These are phyloP conservation scores for Saccharomycopsis hybrid DNA, from an alignment of 1,139 yeast species.

Conservation along the genomic window DNA sequence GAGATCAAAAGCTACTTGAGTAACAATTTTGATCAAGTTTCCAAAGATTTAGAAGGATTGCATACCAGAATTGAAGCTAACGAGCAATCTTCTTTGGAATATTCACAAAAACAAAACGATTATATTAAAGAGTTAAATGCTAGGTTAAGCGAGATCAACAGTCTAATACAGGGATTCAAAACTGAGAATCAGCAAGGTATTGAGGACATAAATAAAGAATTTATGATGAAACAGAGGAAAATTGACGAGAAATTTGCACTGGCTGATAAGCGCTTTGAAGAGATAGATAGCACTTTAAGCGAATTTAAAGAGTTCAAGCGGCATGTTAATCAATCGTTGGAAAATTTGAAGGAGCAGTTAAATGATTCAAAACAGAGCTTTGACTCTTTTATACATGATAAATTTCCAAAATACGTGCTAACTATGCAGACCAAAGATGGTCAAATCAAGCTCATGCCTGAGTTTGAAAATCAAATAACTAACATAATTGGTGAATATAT, in stretches of 20 bases:
- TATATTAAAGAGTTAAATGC: no score
- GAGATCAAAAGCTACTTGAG: no score
- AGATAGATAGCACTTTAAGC: background rate
- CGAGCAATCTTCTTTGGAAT: background rate
- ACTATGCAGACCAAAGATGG: background rate
- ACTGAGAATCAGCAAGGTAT: background rate
- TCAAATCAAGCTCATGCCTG: background rate
- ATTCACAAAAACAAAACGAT: background rate
- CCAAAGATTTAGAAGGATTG: background rate
- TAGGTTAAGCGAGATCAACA: background rate
- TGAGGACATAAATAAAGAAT: background rate
- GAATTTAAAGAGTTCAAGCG: background rate
- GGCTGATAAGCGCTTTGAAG: background rate
- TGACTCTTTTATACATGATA: background rate
- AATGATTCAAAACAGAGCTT: background rate
- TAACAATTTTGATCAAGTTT: no score
- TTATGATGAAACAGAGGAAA: background rate
- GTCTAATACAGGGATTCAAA: no score
- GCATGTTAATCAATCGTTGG: no score
- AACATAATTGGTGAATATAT: background rate
- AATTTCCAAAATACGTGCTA: slow-evolving; percentile 11
- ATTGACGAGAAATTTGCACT: background rate
- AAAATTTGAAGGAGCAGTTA: background rate
- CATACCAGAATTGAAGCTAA: background rate
- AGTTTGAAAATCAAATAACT: slow-evolving; percentile 3